Evolutionary conservation across 768 basidiomycete genomes (phyloP).

Genomic region (Mycena metata): DNA sequence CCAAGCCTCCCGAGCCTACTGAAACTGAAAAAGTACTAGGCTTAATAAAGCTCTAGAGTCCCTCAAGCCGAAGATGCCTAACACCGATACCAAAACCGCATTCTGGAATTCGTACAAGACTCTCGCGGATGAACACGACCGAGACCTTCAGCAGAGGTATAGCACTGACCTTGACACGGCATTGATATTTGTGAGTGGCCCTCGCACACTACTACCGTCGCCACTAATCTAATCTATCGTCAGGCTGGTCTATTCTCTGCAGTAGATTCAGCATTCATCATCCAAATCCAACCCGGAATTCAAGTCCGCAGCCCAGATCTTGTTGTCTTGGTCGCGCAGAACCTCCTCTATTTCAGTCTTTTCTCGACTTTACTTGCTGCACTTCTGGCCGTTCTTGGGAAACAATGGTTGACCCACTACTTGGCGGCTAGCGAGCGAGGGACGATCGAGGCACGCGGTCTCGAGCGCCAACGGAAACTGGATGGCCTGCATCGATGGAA

Average conservation of each 20-base stretch:
- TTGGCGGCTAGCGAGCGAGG: conserved; percentile 5
- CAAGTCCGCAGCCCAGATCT: background rate
- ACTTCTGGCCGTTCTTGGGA: conserved; percentile 14
- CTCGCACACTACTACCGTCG: no score
- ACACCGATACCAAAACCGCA: conserved; percentile 3
- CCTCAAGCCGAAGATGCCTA: background rate
- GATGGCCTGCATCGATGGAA: conserved; percentile 16
- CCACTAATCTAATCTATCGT: no score
- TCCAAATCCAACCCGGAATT: conserved; percentile 13
- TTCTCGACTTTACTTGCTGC: conserved; percentile 10
- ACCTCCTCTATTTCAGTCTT: conserved; percentile 12
- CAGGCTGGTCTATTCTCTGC: conserved; percentile 25
- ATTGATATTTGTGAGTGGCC: conserved; percentile 16
- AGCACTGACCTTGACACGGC: conserved; percentile 19
- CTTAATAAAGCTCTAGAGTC: background rate
- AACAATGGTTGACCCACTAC: conserved; percentile 26
- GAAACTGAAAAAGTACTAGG: background rate
- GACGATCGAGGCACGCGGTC: conserved; percentile 8
- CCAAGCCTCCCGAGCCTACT: background rate
- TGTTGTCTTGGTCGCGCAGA: background rate
- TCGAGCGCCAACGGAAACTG: conserved; percentile 18
- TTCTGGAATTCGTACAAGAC: conserved; percentile 22
- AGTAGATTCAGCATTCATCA: conserved; percentile 8
- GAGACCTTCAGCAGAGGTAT: conserved; percentile 13
- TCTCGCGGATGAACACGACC: conserved; percentile 20